Evolutionary conservation across 441 rosid species (phyloP).

Genomic region (Syzygium syzygioides): DNA sequence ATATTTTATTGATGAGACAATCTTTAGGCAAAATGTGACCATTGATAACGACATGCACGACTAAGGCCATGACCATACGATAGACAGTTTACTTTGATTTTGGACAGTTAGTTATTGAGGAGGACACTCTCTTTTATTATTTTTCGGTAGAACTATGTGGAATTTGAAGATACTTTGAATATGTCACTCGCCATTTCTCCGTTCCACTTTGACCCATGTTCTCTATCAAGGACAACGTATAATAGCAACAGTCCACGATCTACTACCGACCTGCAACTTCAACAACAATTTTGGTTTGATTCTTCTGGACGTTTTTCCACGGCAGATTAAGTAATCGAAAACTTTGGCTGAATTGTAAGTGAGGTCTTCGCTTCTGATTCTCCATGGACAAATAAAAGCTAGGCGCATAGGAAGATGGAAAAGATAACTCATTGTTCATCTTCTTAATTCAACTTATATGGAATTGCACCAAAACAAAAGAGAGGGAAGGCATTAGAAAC

Average conservation of each 20-base stretch:
- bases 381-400: not conserved
- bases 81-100: not conserved
- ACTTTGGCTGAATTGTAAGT: not conserved
- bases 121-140: not conserved
- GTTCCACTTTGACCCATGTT: not conserved
- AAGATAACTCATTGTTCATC: not conserved
- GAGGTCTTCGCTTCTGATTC: not conserved
- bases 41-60: not conserved
- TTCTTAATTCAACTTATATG: not conserved
- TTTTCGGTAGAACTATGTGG: not conserved
- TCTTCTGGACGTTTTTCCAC: not conserved
- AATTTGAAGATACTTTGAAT: not conserved
- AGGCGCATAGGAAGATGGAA: not conserved
- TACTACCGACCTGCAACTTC: not conserved
- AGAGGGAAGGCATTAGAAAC: not conserved
- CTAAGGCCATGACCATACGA: not conserved
- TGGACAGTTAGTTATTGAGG: not conserved
- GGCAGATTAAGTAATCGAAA: not conserved
- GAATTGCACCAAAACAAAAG: not conserved
- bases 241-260: not conserved
- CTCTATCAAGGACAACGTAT: not conserved
- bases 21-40: not conserved
- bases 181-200: not conserved
- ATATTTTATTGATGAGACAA: not conserved
- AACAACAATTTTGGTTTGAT: not conserved